Evolutionary conservation across 371 early-diverging fungal species (phyloP).

Genomic region (Syncephalastrum sp.): DNA sequence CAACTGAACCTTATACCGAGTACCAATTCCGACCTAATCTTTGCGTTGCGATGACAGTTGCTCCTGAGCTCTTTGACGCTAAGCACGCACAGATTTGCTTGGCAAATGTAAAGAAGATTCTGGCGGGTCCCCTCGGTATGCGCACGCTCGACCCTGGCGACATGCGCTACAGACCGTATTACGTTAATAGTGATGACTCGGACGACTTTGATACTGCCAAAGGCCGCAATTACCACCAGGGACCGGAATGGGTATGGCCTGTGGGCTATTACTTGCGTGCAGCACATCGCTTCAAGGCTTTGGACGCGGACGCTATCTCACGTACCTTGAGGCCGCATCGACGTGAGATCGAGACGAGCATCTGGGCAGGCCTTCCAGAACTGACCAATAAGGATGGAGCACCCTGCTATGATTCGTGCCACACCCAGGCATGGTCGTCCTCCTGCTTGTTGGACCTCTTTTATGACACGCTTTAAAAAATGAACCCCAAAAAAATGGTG

Average conservation of each 20-base stretch:
- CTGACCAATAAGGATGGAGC: slow-evolving; percentile 89
- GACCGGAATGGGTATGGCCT: slow-evolving; percentile 97
- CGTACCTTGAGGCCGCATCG: slow-evolving; percentile 75
- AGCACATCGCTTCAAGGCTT: slow-evolving; percentile 64
- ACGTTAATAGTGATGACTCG: slow-evolving; percentile 90
- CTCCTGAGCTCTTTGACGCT: slow-evolving; percentile 88
- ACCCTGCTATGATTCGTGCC: slow-evolving; percentile 81
- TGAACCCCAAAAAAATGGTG: no score
- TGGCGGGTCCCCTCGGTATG: slow-evolving; percentile 92
- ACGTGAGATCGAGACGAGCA: slow-evolving; percentile 58
- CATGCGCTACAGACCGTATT: slow-evolving; percentile 85
- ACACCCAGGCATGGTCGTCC: slow-evolving; percentile 95
- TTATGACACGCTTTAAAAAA: slow-evolving; percentile 15
- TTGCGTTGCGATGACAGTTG: slow-evolving; percentile 89
- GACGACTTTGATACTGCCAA: slow-evolving; percentile 82
- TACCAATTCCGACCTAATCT: slow-evolving; percentile 95
- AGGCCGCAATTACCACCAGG: slow-evolving; percentile 97
- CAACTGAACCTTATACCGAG: slow-evolving; percentile 75
- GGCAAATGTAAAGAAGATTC: slow-evolving; percentile 55
- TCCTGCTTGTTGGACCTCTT: slow-evolving; percentile 71
- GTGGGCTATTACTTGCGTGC: slow-evolving; percentile 89
- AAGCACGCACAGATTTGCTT: slow-evolving; percentile 76
- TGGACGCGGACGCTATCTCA: slow-evolving; percentile 50
- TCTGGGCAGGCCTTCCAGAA: slow-evolving; percentile 93
- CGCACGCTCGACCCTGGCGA: slow-evolving; percentile 92